Evolutionary conservation across 768 basidiomycete genomes (phyloP).

Genomic region (Trichaptum fuscoviolaceum): DNA sequence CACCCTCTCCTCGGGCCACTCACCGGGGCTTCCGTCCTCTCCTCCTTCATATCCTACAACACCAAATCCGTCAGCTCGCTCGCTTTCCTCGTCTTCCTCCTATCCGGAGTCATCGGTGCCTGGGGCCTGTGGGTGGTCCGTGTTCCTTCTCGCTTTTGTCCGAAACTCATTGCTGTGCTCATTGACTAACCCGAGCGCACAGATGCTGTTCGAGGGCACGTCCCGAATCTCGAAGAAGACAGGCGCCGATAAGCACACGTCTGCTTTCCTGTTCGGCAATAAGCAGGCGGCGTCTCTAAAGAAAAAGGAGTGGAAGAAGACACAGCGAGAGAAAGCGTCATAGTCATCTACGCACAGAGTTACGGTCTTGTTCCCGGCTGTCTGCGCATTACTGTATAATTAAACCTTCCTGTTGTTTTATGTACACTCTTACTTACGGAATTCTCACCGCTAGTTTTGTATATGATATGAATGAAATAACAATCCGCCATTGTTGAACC

Average conservation of each 20-base stretch:
- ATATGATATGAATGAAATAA: neutral
- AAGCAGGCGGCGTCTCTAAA: constrained; percentile 56
- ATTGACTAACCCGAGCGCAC: constrained; percentile 7
- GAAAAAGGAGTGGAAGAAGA: constrained; percentile 53
- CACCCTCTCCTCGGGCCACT: constrained; percentile 67
- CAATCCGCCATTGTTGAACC: neutral
- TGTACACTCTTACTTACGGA: neutral
- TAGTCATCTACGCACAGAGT: neutral
- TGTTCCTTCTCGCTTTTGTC: constrained; percentile 15
- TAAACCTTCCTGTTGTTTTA: neutral
- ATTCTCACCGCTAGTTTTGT: neutral
- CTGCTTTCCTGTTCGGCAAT: constrained; percentile 75
- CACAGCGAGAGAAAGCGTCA: constrained; percentile 25
- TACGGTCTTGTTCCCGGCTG: neutral
- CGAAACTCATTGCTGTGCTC: neutral
- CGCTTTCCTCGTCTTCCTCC: constrained; percentile 43
- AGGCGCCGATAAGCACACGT: constrained; percentile 79
- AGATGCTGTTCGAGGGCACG: constrained; percentile 61
- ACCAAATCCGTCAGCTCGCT: constrained; percentile 52
- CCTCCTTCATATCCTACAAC: constrained; percentile 65
- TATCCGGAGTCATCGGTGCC: constrained; percentile 47
- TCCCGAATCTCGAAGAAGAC: constrained; percentile 60
- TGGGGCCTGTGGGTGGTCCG: constrained; percentile 73
- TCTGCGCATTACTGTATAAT: neutral
- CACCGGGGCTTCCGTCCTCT: constrained; percentile 44